Evolutionary conservation across 2,329 filamentous ascomycete species (phyloP).

Genomic region (Mollisiaceae sp.): DNA sequence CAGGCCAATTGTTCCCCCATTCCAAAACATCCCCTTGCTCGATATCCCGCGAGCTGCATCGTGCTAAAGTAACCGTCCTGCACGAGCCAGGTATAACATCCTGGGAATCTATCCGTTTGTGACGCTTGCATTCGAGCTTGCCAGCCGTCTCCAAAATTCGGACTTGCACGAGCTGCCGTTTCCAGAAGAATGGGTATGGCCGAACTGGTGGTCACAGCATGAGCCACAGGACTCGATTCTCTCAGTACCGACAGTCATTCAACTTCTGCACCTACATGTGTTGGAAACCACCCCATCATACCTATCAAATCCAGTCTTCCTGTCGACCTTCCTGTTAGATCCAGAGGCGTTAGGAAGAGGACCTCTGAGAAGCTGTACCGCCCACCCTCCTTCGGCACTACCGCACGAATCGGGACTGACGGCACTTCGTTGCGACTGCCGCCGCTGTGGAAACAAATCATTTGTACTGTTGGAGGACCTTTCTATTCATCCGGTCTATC

Average conservation of each 20-base stretch:
- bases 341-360: conserved; percentile 16
- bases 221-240: conserved; percentile 38
- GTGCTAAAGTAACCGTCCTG: conserved; percentile 32
- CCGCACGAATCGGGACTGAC: conserved; percentile 33
- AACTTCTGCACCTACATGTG: conserved; percentile 22
- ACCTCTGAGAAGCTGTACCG: conserved; percentile 24
- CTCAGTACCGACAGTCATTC: conserved; percentile 34
- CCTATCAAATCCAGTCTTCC: conserved; percentile 29
- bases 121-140: conserved; percentile 28
- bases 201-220: conserved; percentile 39
- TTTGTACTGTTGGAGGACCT: conserved; percentile 27
- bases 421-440: conserved; percentile 38
- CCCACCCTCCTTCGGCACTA: conserved; percentile 26
- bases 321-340: conserved; percentile 26
- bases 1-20: conserved; percentile 24
- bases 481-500: conserved; percentile 34
- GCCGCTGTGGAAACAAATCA: conserved; percentile 29
- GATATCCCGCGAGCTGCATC: conserved; percentile 28
- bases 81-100: conserved; percentile 34
- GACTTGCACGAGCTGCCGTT: conserved; percentile 38
- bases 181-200: conserved; percentile 42
- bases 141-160: conserved; percentile 33
- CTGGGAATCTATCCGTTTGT: conserved; percentile 33
- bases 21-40: conserved; percentile 37
- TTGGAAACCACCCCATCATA: conserved; percentile 22